phyloP scores from a whole-genome alignment of 352 stramenopile genomes.

The Phytophthora aleatoria region DNA sequence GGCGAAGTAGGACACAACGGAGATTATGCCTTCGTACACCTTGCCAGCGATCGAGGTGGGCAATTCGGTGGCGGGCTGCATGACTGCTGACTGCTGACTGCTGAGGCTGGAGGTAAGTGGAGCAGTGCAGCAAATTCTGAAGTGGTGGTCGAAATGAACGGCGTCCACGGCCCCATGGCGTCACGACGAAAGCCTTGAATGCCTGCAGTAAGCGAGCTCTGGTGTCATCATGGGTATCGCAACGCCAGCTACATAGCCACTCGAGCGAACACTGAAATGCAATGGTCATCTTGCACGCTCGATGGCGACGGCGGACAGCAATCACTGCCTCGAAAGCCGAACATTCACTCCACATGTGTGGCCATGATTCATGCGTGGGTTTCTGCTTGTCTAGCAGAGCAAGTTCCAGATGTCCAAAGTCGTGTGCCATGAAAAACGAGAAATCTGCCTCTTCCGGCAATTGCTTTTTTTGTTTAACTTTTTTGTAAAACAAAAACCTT shows the following conservation, averaged over 20 bases:
- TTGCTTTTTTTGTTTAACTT: too few relatives aligned
- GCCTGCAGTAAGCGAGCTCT: slow-evolving; percentile 4
- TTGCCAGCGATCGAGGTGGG: slow-evolving; percentile 22
- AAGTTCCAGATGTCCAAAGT: too few relatives aligned
- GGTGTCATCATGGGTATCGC: slow-evolving; percentile 24
- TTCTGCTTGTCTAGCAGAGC: too few relatives aligned
- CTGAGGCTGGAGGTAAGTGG: neutral
- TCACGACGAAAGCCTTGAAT: slow-evolving; percentile 6
- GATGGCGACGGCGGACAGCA: neutral
- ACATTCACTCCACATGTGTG: neutral
- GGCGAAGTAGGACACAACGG: slow-evolving; percentile 30
- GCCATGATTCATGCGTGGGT: neutral
- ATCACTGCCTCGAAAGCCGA: too few relatives aligned
- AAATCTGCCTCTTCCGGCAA: too few relatives aligned
- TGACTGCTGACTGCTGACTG: neutral
- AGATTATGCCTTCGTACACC: slow-evolving; percentile 30
- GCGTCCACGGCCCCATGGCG: neutral
- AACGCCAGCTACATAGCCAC: slow-evolving; percentile 18
- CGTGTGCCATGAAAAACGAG: too few relatives aligned
- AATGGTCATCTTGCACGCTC: slow-evolving; percentile 2
- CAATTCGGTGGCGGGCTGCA: slow-evolving; percentile 18
- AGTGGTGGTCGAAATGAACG: slow-evolving; percentile 11
- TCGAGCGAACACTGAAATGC: slow-evolving; percentile 18
- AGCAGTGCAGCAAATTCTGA: slow-evolving; percentile 8
- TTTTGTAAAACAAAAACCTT: too few relatives aligned